These are phyloP conservation scores for Aphanomyces euteiches DNA, from an alignment of 352 stramenopile species.

Conservation along the genomic window DNA sequence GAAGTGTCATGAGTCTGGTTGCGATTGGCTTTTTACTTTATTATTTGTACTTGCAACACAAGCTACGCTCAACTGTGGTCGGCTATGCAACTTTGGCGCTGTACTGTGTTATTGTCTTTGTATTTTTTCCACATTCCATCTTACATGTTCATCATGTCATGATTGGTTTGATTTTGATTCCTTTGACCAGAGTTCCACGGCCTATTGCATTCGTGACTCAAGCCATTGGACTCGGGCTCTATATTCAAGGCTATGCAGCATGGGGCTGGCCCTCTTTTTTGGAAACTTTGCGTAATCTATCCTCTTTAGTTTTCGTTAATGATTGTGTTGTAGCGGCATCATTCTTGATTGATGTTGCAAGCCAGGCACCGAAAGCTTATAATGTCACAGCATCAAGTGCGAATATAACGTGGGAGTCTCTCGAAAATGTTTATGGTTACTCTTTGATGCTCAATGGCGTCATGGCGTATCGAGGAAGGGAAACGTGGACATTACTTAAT, in stretches of 20 bases:
- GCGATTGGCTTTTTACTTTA: conserved; percentile 42
- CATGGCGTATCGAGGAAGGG: conserved; percentile 59
- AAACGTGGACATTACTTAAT: conserved; percentile 40
- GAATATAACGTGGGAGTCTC: conserved; percentile 48
- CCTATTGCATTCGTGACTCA: conserved; percentile 53
- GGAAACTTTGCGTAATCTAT: conserved; percentile 52
- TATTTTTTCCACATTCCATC: conserved; percentile 50
- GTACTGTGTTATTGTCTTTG: conserved; percentile 43
- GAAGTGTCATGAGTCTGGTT: conserved; percentile 37
- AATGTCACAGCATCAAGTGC: conserved; percentile 47
- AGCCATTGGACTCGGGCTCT: conserved; percentile 48
- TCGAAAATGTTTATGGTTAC: conserved; percentile 58
- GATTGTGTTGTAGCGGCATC: conserved; percentile 50
- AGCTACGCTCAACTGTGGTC: conserved; percentile 41
- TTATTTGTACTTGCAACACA: conserved; percentile 42
- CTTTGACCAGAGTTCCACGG: conserved; percentile 65
- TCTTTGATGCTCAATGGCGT: conserved; percentile 71
- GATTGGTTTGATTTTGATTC: conserved; percentile 55
- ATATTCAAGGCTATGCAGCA: conserved; percentile 68
- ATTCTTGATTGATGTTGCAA: conserved; percentile 46
- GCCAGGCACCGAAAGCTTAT: conserved; percentile 33
- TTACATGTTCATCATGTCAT: conserved; percentile 79
- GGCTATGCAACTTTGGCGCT: conserved; percentile 41
- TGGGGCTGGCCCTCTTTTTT: conserved; percentile 76
- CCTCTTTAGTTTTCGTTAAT: background rate